Base-by-base conservation (phyloP, 2,329 filamentous ascomycete genomes). In the Pyrenophora graminea region DNA sequence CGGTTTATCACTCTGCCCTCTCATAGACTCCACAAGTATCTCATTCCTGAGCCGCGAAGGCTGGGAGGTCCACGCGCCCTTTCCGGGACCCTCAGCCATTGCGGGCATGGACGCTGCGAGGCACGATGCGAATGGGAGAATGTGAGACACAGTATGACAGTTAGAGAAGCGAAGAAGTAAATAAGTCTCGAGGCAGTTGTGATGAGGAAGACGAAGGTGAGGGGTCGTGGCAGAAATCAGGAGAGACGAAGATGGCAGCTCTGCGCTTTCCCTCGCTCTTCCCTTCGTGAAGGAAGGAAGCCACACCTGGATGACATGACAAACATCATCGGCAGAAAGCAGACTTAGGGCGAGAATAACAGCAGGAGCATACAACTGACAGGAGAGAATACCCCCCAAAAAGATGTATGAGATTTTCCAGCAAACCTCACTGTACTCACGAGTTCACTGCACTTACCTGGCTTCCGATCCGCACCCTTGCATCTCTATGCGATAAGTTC, bases 41-140 rank as follows among this genome's bases (percentile, higher is more conserved):
- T 68, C 60, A 25, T 68, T 37, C 15, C 64, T 56, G 18, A 70
- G 61, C 17, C 43, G 48, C 9, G 68, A 71, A 17, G 59, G 61
- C 6, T 34, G 48, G 19, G 19, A 21, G 19, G 19, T 8, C 6
- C 25, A 36, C 43, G 56, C 6, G 10, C 27, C 55, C 31, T 46
- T 55, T 1, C 47, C 40, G 12, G 45, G 6, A 21, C 21, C 17
- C 19, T 61, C 58, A 27, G 55, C 48, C 63, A 66, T 65, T 25
- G 34, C 30, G 43, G 39, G 21, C 13, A 30, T 33, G 3, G 23
- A 31, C 17, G 2, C 15, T 23, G 17, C 43, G 15, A 49, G 36
- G 6, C 8, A 31, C n/a, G 31, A 37, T 12, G 27, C 37, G 8
- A 7, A n/a, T 7, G 15, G 18, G 6, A 33, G 18, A 23, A 36